Evolutionary conservation across 768 basidiomycete species (phyloP).

Genomic region (Termitomyces sp.): DNA sequence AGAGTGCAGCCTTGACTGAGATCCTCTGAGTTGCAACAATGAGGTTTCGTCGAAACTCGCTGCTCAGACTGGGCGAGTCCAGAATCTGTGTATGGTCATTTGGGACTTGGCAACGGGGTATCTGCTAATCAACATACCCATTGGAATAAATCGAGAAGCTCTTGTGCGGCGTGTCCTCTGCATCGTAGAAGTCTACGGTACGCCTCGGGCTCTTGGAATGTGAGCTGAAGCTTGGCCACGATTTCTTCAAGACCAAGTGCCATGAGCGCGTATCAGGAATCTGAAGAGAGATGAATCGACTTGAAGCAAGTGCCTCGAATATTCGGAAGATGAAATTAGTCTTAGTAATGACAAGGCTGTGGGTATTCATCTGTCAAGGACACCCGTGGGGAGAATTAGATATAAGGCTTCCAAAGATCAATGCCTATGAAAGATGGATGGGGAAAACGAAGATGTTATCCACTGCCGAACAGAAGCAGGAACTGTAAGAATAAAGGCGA

Average conservation of each 20-base stretch:
- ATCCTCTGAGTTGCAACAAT: neutral
- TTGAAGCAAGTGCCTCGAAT: too few relatives aligned
- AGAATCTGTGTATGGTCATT: neutral
- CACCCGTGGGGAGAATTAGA: too few relatives aligned
- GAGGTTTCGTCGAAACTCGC: neutral
- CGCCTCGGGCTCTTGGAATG: neutral
- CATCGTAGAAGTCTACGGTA: neutral
- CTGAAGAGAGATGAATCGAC: too few relatives aligned
- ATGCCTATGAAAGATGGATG: too few relatives aligned
- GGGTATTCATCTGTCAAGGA: too few relatives aligned
- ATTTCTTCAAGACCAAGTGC: neutral
- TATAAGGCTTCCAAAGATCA: too few relatives aligned
- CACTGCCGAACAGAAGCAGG: too few relatives aligned
- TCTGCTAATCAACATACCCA: neutral
- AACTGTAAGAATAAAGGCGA: too few relatives aligned
- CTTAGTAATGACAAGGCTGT: too few relatives aligned
- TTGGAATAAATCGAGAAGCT: neutral
- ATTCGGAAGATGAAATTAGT: too few relatives aligned
- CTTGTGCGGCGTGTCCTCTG: neutral
- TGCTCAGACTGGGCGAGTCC: neutral
- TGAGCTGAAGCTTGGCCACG: neutral
- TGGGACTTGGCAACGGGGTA: neutral
- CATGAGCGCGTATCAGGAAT: too few relatives aligned
- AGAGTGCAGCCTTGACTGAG: neutral
- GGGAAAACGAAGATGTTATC: too few relatives aligned